Conservation (phyloP, 2,329 filamentous ascomycete genomes). For the Penicillium concentricum region DNA sequence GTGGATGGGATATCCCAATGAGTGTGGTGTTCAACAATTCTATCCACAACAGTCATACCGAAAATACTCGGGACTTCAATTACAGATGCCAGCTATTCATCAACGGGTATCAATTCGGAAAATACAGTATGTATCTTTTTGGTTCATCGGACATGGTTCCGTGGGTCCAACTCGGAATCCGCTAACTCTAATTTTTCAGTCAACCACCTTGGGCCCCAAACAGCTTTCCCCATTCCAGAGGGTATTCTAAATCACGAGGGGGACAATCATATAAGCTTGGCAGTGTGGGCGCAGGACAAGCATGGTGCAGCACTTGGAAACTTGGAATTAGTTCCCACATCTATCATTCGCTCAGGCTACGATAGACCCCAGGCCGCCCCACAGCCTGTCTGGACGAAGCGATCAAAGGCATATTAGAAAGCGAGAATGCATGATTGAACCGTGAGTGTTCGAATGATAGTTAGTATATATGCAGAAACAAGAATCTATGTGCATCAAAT, state of each 20-base stretch:
- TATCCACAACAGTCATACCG: background rate
- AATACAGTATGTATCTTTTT: constrained; percentile 37
- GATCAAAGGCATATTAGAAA: constrained; percentile 10
- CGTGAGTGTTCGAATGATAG: background rate
- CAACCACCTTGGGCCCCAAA: constrained; percentile 53
- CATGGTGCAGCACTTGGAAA: constrained; percentile 39
- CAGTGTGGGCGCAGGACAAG: constrained; percentile 48
- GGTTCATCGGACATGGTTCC: background rate
- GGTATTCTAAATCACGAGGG: constrained; percentile 53
- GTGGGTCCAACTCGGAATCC: background rate
- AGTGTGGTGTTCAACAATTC: constrained; percentile 46
- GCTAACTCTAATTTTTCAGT: constrained; percentile 26
- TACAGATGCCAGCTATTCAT: constrained; percentile 50
- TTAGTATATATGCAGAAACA: background rate
- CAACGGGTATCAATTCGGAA: constrained; percentile 56
- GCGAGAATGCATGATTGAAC: background rate
- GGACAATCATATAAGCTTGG: constrained; percentile 49
- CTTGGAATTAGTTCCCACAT: constrained; percentile 5
- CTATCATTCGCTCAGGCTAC: constrained; percentile 10
- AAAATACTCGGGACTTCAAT: background rate
- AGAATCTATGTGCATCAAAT: background rate
- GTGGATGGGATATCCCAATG: constrained; percentile 54
- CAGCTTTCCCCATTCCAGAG: constrained; percentile 51
- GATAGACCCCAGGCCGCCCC: constrained; percentile 2
- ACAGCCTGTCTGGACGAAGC: constrained; percentile 9